Percentiles rank a stretch among this genome's conserved stretches.
Evolutionary conservation across 495 filamentous ascomycete species (phyloP).

Genomic region (Diplogelasinospora grovesii): DNA sequence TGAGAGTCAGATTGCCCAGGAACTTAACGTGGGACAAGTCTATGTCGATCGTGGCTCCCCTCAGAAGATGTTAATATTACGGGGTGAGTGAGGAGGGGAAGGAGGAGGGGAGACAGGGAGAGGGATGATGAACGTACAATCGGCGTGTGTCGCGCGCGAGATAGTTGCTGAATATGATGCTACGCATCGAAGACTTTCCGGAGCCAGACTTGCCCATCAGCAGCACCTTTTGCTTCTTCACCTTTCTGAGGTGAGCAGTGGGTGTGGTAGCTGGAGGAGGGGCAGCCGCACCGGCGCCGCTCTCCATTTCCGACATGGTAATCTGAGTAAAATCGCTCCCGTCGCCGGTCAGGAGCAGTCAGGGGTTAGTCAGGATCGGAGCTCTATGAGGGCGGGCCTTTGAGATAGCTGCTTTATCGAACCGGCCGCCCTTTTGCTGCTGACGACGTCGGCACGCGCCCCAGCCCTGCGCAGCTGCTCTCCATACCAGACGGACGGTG

Average conservation of each 20-base stretch:
- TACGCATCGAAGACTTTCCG: slow-evolving; percentile 99
- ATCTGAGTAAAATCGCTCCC: too few relatives aligned
- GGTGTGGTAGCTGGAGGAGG: too few relatives aligned
- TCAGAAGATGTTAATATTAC: slow-evolving; percentile 9
- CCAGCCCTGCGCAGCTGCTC: too few relatives aligned
- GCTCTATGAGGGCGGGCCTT: too few relatives aligned
- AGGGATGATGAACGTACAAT: slow-evolving; percentile 37
- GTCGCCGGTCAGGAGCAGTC: too few relatives aligned
- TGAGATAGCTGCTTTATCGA: too few relatives aligned
- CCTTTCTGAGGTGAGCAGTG: slow-evolving; percentile 44
- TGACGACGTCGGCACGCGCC: too few relatives aligned
- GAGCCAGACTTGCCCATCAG: slow-evolving; percentile 89
- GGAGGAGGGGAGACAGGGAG: not conserved
- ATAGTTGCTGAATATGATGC: slow-evolving; percentile 97
- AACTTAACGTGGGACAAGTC: slow-evolving; percentile 98
- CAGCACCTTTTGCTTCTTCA: slow-evolving; percentile 56
- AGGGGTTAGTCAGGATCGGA: too few relatives aligned
- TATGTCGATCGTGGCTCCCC: slow-evolving; percentile 95
- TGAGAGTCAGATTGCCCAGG: slow-evolving; percentile 91
- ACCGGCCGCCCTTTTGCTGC: too few relatives aligned
- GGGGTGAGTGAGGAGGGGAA: not conserved
- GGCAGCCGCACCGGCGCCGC: too few relatives aligned
- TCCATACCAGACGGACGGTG: too few relatives aligned
- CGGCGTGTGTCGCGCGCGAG: slow-evolving; percentile 92
- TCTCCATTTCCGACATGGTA: too few relatives aligned